Conservation (phyloP, 805 yeast species). For the Candida hungchunana region DNA sequence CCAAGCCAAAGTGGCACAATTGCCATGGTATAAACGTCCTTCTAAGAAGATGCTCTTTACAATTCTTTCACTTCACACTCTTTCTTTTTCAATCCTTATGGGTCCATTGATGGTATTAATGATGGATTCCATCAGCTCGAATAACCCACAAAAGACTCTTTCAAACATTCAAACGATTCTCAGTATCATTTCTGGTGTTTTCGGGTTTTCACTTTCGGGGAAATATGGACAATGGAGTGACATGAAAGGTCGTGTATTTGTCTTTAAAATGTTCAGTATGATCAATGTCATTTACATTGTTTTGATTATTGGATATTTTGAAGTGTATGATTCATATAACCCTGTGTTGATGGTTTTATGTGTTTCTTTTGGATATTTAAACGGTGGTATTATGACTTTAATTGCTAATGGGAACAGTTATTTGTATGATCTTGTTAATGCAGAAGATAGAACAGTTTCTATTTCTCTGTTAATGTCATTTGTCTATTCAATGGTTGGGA, state of each 20-base stretch:
- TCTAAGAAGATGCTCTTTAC: constrained; percentile 12
- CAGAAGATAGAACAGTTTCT: constrained; percentile 16
- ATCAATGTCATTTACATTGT: constrained; percentile 13
- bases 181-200: constrained; percentile 17
- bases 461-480: constrained; percentile 23
- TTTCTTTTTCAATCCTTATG: constrained; percentile 16
- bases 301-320: constrained; percentile 15
- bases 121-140: constrained; percentile 14
- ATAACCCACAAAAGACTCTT: constrained; percentile 14
- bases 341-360: constrained; percentile 8
- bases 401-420: constrained; percentile 25
- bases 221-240: constrained; percentile 25
- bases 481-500: constrained; percentile 20
- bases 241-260: constrained; percentile 21
- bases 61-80: constrained; percentile 12
- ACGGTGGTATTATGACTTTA: constrained; percentile 25
- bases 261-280: constrained; percentile 17
- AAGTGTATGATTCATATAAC: constrained; percentile 5
- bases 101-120: constrained; percentile 19
- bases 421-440: constrained; percentile 18
- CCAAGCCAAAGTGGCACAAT: not conserved
- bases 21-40: constrained; percentile 19
- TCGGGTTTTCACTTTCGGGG: constrained; percentile 22
- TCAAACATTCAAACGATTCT: constrained; percentile 18
- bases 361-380: constrained; percentile 15